Percentiles rank a stretch among this genome's conserved stretches.
Conservation (phyloP, 106 monocot species). For the Phalaenopsis equestris region DNA sequence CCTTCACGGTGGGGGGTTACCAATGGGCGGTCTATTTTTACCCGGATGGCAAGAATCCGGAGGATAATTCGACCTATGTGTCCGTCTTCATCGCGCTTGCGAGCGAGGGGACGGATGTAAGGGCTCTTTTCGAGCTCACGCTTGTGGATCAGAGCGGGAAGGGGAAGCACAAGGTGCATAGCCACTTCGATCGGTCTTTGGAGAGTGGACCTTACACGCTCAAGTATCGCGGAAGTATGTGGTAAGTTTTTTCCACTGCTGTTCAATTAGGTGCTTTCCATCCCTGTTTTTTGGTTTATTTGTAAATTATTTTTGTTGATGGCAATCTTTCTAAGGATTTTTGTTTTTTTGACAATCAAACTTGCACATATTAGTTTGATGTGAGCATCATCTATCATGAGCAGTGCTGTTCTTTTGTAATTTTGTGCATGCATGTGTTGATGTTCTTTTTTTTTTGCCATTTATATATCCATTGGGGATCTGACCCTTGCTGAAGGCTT, state of each 20-base stretch:
- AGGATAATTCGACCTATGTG: conserved; percentile 19
- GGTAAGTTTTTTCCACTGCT: conserved; percentile 7
- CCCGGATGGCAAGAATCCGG: conserved; percentile 22
- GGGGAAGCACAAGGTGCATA: conserved; percentile 26
- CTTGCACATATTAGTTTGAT: neutral
- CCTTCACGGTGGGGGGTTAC: conserved; percentile 29
- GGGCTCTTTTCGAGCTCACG: conserved; percentile 24
- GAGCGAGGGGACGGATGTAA: conserved; percentile 23
- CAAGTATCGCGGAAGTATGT: conserved; percentile 27
- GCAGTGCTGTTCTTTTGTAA: too few species aligned
- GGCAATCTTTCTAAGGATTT: neutral
- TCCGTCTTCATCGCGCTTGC: conserved; percentile 23
- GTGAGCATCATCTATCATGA: neutral
- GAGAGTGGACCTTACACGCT: conserved; percentile 20
- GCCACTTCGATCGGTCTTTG: conserved; percentile 22
- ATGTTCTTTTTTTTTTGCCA: too few species aligned
- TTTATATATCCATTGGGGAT: too few species aligned
- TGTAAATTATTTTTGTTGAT: neutral
- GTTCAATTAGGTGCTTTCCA: neutral
- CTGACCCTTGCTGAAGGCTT: too few species aligned
- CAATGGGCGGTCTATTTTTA: conserved; percentile 16
- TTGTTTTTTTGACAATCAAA: neutral
- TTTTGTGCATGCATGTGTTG: too few species aligned
- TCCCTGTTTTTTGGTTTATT: neutral
- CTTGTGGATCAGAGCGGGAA: conserved; percentile 24